Evolutionary conservation across 345 rosid genomes (phyloP).

Genomic region (Brassica rapa): DNA sequence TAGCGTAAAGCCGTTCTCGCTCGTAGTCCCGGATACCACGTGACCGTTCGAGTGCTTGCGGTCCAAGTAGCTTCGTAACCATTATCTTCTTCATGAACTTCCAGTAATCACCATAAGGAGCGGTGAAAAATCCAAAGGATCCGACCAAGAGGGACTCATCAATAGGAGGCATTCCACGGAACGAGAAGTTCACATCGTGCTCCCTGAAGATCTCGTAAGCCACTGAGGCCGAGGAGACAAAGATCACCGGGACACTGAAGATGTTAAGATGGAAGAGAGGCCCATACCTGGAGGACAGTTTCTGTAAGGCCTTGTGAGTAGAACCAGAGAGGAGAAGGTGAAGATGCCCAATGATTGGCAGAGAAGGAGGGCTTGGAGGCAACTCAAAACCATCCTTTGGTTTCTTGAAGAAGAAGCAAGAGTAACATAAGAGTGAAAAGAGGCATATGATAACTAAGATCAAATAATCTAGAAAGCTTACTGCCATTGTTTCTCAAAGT

Average conservation of each 20-base stretch:
- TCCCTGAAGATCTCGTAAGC: background rate
- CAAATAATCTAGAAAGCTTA: background rate
- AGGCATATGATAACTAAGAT: background rate
- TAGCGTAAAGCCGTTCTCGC: background rate
- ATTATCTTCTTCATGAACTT: conserved; percentile 2
- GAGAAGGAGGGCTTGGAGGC: conserved; percentile 16
- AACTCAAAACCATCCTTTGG: background rate
- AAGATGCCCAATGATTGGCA: background rate
- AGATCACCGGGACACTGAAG: background rate
- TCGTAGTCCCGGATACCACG: background rate
- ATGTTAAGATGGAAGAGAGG: background rate
- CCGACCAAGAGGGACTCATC: background rate
- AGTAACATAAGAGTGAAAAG: conserved; percentile 12
- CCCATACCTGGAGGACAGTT: background rate
- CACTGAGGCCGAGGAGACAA: background rate
- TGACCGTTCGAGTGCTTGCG: background rate
- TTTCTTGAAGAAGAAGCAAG: conserved; percentile 14
- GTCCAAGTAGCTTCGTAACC: background rate
- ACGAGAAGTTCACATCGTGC: background rate
- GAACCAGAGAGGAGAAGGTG: background rate
- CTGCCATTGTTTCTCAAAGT: background rate
- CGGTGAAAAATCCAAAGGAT: background rate
- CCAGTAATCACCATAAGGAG: background rate
- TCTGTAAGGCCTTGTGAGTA: conserved; percentile 2
- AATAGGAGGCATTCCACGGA: background rate